Evolutionary conservation across 2,329 filamentous ascomycete genomes (phyloP), one percentile per base, ranked within the genome.

Genomic region (Curvularia lunata): DNA sequence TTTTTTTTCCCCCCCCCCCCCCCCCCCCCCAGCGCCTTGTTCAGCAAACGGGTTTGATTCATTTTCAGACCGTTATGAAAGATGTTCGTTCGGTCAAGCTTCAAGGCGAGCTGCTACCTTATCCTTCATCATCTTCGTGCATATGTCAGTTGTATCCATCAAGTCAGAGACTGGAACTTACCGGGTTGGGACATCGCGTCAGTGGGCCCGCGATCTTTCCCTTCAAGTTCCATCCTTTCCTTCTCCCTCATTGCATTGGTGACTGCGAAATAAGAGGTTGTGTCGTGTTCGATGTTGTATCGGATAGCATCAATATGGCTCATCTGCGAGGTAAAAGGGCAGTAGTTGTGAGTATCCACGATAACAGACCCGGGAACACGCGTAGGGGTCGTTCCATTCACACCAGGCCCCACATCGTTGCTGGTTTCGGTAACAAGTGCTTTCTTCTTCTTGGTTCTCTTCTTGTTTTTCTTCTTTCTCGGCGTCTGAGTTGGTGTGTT

Each of bases 371-470:
- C 6, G 12, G 18, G 8, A 55, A 25, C 30, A 42, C 9, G 18
- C n/a, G 16, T 13, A 18, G 27, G 16, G 6, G 43, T 1, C 3
- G 38, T 23, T 12, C 30, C 21, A 10, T n/a, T 34, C 19, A 23
- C 5, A 4, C 12, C 12, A 23, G 51, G 16, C 9, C 48, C 18
- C 5, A 25, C 8, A 32, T 19, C 2, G 21, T 52, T 42, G 34
- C 18, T 21, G 43, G 37, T 10, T 32, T 47, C 21, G 6, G 40
- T 25, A 45, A 18, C 18, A 4, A 52, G 16, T 16, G 43, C 30
- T 28, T 62, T 66, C 78, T 82, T 82, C 75, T 82, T 82, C 65
- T 81, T 82, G 63, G 67, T 68, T 42, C 63, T 68, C 13, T 65
- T 69, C 46, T 68, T 66, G 58, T 72, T 70, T 53, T 68, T 70